Base-by-base conservation (phyloP, 257 asterid species). In the Oldenlandia corymbosa region DNA sequence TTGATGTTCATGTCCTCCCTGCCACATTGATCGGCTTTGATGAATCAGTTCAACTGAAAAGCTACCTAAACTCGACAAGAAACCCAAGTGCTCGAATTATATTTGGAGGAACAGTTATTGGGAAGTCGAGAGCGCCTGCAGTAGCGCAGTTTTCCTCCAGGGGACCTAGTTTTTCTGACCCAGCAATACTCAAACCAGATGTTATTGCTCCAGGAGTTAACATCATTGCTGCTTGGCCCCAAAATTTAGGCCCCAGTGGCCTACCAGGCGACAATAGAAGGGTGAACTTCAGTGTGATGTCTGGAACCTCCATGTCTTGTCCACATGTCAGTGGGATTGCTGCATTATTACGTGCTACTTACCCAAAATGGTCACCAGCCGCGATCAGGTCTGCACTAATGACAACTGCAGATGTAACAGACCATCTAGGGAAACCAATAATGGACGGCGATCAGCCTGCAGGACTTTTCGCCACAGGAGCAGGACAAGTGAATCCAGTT, bases 271-370 rank as follows among this genome's bases (percentile, higher is more conserved):
- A 91, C 75, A 73, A 83, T 65, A 87, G 98, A 80, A 78, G 90
- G 68, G 98, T 77, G 54, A 88, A 91, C 83, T 91, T 91, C 92
- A 81, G 84, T 1, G 87, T 88, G 58, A 79, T 91, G 96, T 91
- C 98, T 1, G 96, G 98, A 55, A 91, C 96, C 54, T 91, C 98
- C 75, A 91, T 91, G 98, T 85, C 96, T 9, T 88, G 98, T 63
- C 96, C 98, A 24, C 96, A 91, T 61, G 92, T 81, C 57, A 84
- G 98, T 24, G 94, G 95, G 41, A 79, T 91, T 31, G 80, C 95
- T 5, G 95, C 96, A 37, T 77, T 88, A 62, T 63, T 91, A 42
- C 94, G 42, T 68, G 78, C 98, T 0, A 86, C 84, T 61, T 79
- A 91, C 68, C 96, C 94, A 13, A 81, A 73, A 41, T 91, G 94